phyloP scores from a whole-genome alignment of 352 stramenopile genomes.

The Pseudoperonospora humuli region DNA sequence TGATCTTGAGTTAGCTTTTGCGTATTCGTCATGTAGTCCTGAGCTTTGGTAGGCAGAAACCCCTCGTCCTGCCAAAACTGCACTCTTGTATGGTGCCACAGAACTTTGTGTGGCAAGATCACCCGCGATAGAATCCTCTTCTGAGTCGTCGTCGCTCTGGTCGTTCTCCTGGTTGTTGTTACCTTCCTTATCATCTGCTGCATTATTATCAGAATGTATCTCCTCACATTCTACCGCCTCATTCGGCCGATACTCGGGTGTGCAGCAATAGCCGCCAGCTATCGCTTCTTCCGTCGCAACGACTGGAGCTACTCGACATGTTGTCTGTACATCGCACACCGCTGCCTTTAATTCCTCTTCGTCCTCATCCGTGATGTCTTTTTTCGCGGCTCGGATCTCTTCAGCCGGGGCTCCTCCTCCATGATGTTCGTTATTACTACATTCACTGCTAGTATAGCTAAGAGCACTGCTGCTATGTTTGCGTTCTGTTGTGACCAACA shows the following conservation, averaged over 20 bases:
- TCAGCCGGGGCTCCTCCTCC: conserved; percentile 22
- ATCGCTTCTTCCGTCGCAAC: conserved; percentile 9
- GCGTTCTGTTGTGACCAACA: conserved; percentile 9
- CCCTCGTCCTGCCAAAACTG: conserved; percentile 7
- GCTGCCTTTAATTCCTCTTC: conserved; percentile 12
- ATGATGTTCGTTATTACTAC: conserved; percentile 25
- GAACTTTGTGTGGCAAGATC: conserved; percentile 18
- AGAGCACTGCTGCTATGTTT: conserved; percentile 17
- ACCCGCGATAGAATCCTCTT: conserved; percentile 15
- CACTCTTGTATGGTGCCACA: conserved; percentile 24
- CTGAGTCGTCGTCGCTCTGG: conserved; percentile 16
- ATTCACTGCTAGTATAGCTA: conserved; percentile 33
- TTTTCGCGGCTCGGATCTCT: conserved; percentile 25
- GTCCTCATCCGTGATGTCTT: conserved; percentile 15
- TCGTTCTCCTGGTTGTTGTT: conserved; percentile 27
- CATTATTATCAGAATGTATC: conserved; percentile 17
- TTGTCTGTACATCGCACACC: conserved; percentile 4
- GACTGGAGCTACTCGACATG: conserved; percentile 1
- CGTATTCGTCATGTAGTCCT: conserved; percentile 14
- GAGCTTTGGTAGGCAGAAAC: conserved; percentile 9
- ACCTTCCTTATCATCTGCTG: conserved; percentile 7
- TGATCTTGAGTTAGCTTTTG: conserved; percentile 11
- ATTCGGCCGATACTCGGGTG: conserved; percentile 13
- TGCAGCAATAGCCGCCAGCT: conserved; percentile 11
- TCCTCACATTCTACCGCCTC: conserved; percentile 10